Conservation (phyloP, 2,329 filamentous ascomycete species). For the Talaromyces sp. region DNA sequence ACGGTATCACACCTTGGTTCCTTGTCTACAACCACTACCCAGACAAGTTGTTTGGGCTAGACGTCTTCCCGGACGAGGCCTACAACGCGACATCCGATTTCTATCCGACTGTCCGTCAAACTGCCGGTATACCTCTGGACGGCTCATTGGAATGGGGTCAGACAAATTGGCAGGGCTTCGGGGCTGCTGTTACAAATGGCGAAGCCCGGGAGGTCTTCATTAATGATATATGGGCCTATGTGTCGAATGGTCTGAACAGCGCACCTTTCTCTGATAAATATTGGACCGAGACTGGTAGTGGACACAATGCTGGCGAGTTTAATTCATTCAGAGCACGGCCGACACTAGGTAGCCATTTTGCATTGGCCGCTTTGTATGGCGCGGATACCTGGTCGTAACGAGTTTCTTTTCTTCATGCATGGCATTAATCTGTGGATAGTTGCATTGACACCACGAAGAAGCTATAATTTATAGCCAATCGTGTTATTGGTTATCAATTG, state of each 20-base stretch:
- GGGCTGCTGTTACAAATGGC: constrained; percentile 29
- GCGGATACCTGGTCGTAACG: constrained; percentile 19
- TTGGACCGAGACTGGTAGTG: constrained; percentile 28
- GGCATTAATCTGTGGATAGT: background rate
- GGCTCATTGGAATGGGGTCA: constrained; percentile 38
- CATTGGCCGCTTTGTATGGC: constrained; percentile 33
- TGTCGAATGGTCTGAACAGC: constrained; percentile 37
- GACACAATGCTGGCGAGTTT: constrained; percentile 24
- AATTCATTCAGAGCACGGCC: constrained; percentile 35
- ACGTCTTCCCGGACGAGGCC: constrained; percentile 36
- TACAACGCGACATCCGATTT: constrained; percentile 38
- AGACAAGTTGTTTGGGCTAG: constrained; percentile 38
- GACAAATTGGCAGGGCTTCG: constrained; percentile 43
- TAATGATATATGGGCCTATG: constrained; percentile 36
- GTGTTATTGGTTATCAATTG: background rate
- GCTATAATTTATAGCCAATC: too few relatives aligned
- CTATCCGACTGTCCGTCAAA: constrained; percentile 34
- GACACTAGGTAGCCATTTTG: constrained; percentile 43
- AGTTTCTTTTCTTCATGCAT: background rate
- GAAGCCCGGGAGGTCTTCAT: constrained; percentile 30
- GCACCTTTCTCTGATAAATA: constrained; percentile 43
- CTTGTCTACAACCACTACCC: constrained; percentile 43
- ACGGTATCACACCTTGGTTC: constrained; percentile 31
- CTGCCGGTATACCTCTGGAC: constrained; percentile 39
- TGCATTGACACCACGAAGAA: background rate